Percentiles rank a stretch among this genome's conserved stretches.
Evolutionary conservation across 768 basidiomycete species (phyloP).

Genomic region (Kwoniella botswanensis): DNA sequence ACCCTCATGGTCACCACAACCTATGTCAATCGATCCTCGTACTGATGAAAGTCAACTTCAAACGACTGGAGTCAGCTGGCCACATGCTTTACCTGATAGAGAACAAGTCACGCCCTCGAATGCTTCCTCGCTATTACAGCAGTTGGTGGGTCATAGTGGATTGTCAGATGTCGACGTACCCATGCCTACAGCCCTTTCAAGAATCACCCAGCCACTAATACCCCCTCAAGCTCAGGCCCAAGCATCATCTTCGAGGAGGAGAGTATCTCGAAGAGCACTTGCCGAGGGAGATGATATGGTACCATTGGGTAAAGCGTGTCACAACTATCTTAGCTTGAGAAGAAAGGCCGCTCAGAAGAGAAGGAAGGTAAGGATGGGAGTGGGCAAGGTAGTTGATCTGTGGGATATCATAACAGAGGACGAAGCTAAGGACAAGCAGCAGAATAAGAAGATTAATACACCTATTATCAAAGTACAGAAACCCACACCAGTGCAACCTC

Average conservation of each 20-base stretch:
- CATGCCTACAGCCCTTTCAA: conserved; percentile 18
- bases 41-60: conserved; percentile 21
- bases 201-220: neutral
- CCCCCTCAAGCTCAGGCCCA: conserved; percentile 4
- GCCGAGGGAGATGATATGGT: conserved; percentile 3
- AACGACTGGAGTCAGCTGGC: conserved; percentile 13
- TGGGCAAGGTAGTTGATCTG: neutral
- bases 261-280: neutral
- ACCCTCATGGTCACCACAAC: conserved; percentile 29
- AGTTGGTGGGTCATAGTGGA: neutral
- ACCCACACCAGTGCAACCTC: neutral
- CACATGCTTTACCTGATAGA: conserved; percentile 17
- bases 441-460: neutral
- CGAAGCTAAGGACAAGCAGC: neutral
- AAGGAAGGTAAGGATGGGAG: neutral
- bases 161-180: conserved; percentile 12
- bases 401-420: neutral
- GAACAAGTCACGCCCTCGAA: conserved; percentile 16
- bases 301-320: conserved; percentile 42
- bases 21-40: conserved; percentile 40
- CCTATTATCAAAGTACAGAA: neutral
- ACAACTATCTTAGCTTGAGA: conserved; percentile 30
- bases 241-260: neutral
- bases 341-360: conserved; percentile 20
- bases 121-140: neutral